Base-by-base conservation (phyloP, 306 rosid genomes). In the Fragaria iinumae region DNA sequence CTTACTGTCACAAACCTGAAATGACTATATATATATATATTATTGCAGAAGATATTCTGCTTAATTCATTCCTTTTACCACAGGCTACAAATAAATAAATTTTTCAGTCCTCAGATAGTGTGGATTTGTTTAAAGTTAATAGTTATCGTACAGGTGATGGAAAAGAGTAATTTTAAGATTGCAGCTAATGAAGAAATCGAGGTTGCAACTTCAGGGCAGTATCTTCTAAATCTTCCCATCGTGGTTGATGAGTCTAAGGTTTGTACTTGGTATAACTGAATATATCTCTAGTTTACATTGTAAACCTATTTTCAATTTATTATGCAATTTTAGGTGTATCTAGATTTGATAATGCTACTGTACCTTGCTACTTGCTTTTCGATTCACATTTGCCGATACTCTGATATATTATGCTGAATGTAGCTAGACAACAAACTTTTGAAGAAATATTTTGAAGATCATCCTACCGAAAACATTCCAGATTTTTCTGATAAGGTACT, bases 181-280 rank as follows among this genome's bases (percentile, higher is more conserved):
- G 86, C 89, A 71, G 86, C 84, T 73, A 86, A 86, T 2, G 96
- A 90, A 70, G 99, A 95, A 82, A 79, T 91, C 76, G 97, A 95
- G 67, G 80, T 95, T 80, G 97, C 99, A 56, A 89, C 67, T 72
- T 91, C 96, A 0, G 99, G 97, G 82, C 92, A 95, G 86, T 95
- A 90, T 92, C 99, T 88, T 83, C 86, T 95, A 47, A 87, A 92
- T 85, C 99, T 95, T 88, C 97, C 99, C 76, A 95, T 95, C 62
- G 84, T 81, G 41, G 97, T 95, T 73, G 97, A 95, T 77, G 96
- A 92, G 39, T 86, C 96, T 81, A 95, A 92, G 97, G 97, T 95
- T 84, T 83, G 86, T 80, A 23, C 70, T 21, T 67, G 17, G 23
- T 52, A 39, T 52, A 44, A 27, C 36, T 25, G 55, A 49, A 49